Base-by-base conservation (phyloP, 2,329 filamentous ascomycete genomes). In the Aspergillus sp. region DNA sequence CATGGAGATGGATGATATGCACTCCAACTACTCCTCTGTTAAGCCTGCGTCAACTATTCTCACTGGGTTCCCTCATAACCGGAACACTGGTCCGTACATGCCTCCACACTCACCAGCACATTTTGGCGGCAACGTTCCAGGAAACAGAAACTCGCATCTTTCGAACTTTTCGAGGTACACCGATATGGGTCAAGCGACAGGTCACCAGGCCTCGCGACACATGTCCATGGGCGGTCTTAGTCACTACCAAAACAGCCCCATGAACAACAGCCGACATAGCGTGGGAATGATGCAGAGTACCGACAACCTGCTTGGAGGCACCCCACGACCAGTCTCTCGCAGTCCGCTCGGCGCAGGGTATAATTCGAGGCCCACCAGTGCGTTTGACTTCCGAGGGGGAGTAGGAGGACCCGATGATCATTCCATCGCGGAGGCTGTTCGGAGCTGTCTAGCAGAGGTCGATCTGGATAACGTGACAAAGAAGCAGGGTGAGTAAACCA, bases 381-480 rank as follows among this genome's bases (percentile, higher is more conserved):
- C 65, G 6, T 64, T 76, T 53, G 80, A 82, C 54, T 84, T 85
- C 72, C 76, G 79, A 52, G 73, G 68, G 37, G 69, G 59, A 12
- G 65, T 61, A 4, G 55, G 64, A 26, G 89, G 88, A 0, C 87
- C 89, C 0, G 88, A 86, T 52, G 90, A 97, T 58, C 74, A 73
- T 37, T 78, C 82, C 48, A 96, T 98, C 52, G 77, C 88, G 12
- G 87, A 94, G 48, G 86, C 88, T 1, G 91, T 97, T 49, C 86
- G 89, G 59, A 74, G 78, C 40, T 93, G 93, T 56, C 74, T 98
- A 49, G 71, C 77, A 11, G 91, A 96, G 59, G 90, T 96, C 1
- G 91, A 98, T 66, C 76, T 98, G 34, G 93, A 98, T 65, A 91
- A 80, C n/a, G 88, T 97, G 38, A 98, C 93, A 6, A 98, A 97